These are phyloP conservation scores for Sextonia rubra DNA, from an alignment of 164 flowering plant species.

Conservation along the genomic window DNA sequence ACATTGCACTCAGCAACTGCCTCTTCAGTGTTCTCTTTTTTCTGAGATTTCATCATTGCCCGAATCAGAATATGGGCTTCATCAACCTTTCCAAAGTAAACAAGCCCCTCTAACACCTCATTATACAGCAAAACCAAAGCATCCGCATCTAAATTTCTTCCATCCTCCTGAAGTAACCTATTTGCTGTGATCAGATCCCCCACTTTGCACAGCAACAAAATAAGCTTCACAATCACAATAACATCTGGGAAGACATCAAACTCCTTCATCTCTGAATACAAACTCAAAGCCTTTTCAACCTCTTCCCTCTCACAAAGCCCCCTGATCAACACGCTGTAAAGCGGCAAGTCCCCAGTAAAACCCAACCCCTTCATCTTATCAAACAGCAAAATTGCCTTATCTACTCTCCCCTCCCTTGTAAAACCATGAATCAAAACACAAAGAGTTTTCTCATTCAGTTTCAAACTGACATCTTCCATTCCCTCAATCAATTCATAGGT, in stretches of 20 bases:
- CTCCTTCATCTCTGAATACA: conserved; percentile 60
- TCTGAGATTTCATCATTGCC: conserved; percentile 28
- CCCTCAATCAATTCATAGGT: conserved; percentile 60
- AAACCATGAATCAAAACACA: conserved; percentile 72
- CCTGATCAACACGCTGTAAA: conserved; percentile 67
- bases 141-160: conserved; percentile 23
- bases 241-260: conserved; percentile 53
- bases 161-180: conserved; percentile 25
- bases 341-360: conserved; percentile 37
- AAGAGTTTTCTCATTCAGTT: conserved; percentile 62
- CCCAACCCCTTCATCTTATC: conserved; percentile 59
- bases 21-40: not conserved
- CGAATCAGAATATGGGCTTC: conserved; percentile 50
- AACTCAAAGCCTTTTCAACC: conserved; percentile 39
- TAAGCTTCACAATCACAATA: conserved; percentile 35
- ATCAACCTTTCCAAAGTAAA: conserved; percentile 33
- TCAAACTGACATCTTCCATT: conserved; percentile 42
- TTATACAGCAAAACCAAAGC: conserved; percentile 31
- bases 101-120: conserved; percentile 46
- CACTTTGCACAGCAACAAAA: conserved; percentile 36
- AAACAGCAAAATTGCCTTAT: conserved; percentile 57
- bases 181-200: conserved; percentile 25
- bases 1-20: conserved; percentile 11
- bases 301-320: conserved; percentile 58
- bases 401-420: conserved; percentile 44